Conservation (phyloP, 2,329 filamentous ascomycete species). For the Chalaropsis thielavioides region DNA sequence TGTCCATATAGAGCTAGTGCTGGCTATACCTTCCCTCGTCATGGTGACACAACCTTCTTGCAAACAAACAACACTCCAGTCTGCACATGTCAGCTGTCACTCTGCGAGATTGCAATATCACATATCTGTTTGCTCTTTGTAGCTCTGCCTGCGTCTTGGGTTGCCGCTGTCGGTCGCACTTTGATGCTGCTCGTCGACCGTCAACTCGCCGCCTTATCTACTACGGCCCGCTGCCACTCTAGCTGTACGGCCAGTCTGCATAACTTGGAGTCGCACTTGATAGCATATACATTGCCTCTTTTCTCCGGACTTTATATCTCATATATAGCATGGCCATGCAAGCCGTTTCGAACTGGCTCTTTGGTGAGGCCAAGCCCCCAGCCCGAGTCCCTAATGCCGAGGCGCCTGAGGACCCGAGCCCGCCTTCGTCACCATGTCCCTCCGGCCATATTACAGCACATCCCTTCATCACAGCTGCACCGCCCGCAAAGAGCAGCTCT, state of each 20-base stretch:
- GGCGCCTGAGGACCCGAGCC: background rate
- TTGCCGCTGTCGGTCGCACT: too few relatives aligned
- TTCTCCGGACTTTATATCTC: background rate
- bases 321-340: background rate
- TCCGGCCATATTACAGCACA: background rate
- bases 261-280: too few relatives aligned
- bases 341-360: background rate
- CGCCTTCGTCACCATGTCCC: background rate
- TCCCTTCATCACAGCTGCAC: background rate
- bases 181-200: background rate
- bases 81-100: background rate
- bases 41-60: background rate
- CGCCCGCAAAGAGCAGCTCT: background rate
- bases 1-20: background rate
- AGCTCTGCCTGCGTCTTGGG: too few relatives aligned
- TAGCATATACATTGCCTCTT: too few relatives aligned
- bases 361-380: background rate
- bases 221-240: too few relatives aligned
- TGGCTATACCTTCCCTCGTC: background rate
- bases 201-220: background rate
- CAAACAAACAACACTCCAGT: background rate
- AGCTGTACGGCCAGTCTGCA: too few relatives aligned
- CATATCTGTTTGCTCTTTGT: too few relatives aligned
- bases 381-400: constrained; percentile 3
- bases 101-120: too few relatives aligned